Conservation (phyloP, 2,329 filamentous ascomycete species). For the Nectriaceae sp. region DNA sequence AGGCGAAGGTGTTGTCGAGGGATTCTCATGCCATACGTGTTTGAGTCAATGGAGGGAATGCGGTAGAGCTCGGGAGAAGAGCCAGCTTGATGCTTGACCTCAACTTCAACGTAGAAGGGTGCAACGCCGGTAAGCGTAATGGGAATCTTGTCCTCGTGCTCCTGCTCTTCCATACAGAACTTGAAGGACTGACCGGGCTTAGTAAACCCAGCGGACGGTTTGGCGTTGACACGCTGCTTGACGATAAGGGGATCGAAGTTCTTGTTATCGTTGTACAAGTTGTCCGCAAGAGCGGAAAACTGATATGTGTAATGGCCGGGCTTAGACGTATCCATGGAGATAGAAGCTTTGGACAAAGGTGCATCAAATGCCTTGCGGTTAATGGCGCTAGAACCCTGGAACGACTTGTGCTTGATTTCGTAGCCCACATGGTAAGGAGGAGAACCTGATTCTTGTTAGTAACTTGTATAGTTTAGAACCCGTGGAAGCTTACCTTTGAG, state of each 20-base stretch:
- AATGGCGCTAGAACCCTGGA: slow-evolving; percentile 64
- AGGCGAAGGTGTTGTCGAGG: slow-evolving; percentile 82
- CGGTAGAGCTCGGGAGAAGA: slow-evolving; percentile 78
- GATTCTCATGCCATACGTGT: slow-evolving; percentile 77
- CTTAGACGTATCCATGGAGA: slow-evolving; percentile 83
- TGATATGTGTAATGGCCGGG: slow-evolving; percentile 84
- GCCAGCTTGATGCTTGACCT: slow-evolving; percentile 87
- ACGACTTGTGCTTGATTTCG: slow-evolving; percentile 71
- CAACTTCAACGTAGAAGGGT: slow-evolving; percentile 88
- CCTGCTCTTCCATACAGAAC: slow-evolving; percentile 85
- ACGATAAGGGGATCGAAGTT: slow-evolving; percentile 69
- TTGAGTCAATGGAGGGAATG: slow-evolving; percentile 76
- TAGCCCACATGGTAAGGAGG: slow-evolving; percentile 85
- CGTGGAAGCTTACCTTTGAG: slow-evolving; percentile 64
- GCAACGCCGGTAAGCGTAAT: slow-evolving; percentile 80
- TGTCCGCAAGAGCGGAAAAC: slow-evolving; percentile 81
- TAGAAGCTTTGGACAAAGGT: slow-evolving; percentile 72
- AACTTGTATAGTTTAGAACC: neutral
- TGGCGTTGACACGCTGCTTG: slow-evolving; percentile 81
- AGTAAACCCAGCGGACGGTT: slow-evolving; percentile 78
- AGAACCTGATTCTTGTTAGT: slow-evolving; percentile 51
- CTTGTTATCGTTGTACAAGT: slow-evolving; percentile 77
- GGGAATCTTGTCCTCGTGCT: slow-evolving; percentile 83
- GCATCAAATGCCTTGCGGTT: slow-evolving; percentile 75
- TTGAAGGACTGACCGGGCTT: slow-evolving; percentile 93